Conservation (phyloP, 23 red algal genomes). For the Gracilariopsis chorda region DNA sequence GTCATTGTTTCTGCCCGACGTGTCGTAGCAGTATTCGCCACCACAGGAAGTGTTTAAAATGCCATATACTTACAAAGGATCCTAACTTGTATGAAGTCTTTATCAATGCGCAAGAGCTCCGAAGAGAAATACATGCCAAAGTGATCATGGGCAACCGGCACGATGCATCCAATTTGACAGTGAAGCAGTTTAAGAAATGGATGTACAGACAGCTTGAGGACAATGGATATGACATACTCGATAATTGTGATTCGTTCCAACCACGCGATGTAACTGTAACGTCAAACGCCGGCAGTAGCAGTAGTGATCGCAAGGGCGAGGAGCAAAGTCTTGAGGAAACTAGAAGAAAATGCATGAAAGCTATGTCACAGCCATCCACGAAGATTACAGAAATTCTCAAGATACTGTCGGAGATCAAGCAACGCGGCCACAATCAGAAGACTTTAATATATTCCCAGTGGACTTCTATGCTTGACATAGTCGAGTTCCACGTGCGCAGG, state of each 20-base stretch:
- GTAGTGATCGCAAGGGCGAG: too few relatives aligned
- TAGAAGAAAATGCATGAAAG: background rate
- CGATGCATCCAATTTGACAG: too few relatives aligned
- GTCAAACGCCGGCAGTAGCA: too few relatives aligned
- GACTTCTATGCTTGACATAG: slow-evolving; percentile 70
- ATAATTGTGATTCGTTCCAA: too few relatives aligned
- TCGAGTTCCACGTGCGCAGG: slow-evolving; percentile 44
- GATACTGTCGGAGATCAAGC: background rate
- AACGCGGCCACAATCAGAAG: slow-evolving; percentile 38
- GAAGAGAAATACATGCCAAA: slow-evolving; percentile 32
- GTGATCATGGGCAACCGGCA: background rate
- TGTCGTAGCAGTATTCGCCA: background rate
- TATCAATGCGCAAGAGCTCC: background rate
- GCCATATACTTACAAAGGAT: background rate
- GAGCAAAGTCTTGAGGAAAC: background rate
- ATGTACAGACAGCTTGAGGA: too few relatives aligned
- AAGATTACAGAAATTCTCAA: slow-evolving; percentile 71
- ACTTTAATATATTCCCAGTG: slow-evolving; percentile 84
- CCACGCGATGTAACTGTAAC: too few relatives aligned
- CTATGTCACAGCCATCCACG: slow-evolving; percentile 34
- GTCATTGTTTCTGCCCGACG: background rate
- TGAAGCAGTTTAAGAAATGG: background rate
- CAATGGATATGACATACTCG: too few relatives aligned
- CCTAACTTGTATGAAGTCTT: background rate
- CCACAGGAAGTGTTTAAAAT: background rate